Percentiles rank a stretch among this genome's conserved stretches.
Evolutionary conservation across 176 grass and related monocot genomes (phyloP).

Genomic region (Musa troglodytarum): DNA sequence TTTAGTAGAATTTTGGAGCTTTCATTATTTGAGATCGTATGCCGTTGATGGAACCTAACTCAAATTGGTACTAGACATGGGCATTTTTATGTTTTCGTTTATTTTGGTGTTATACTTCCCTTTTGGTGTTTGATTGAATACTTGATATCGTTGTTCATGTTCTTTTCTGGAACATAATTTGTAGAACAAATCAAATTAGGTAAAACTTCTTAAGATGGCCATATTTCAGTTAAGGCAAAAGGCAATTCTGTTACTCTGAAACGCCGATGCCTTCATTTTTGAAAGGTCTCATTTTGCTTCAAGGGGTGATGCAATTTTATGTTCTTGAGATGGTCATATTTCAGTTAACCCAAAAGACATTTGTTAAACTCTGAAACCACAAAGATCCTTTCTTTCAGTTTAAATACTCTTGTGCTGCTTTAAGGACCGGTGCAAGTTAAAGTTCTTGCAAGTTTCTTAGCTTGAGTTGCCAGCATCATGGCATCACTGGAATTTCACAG

Average conservation of each 20-base stretch:
- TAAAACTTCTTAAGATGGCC: neutral
- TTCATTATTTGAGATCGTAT: neutral
- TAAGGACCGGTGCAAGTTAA: neutral
- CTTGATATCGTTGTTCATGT: neutral
- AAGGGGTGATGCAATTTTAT: neutral
- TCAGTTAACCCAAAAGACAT: neutral
- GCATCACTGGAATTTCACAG: neutral
- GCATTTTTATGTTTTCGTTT: neutral
- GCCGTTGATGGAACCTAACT: neutral
- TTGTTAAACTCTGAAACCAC: neutral
- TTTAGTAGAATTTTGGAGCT: neutral
- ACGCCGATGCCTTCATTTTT: neutral
- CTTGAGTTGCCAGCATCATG: neutral
- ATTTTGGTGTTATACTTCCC: neutral
- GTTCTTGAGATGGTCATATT: neutral
- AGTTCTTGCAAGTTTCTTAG: neutral
- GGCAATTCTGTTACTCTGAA: neutral
- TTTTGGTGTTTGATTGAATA: neutral
- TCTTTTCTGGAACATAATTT: neutral
- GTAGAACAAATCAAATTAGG: neutral
- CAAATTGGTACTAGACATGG: neutral
- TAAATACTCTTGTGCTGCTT: neutral
- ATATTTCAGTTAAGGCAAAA: neutral
- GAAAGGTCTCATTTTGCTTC: neutral
- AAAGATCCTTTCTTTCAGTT: neutral